Evolutionary conservation across 2,329 filamentous ascomycete genomes (phyloP), one percentile per base, ranked within the genome.

Genomic region (Xylariaceae sp.): DNA sequence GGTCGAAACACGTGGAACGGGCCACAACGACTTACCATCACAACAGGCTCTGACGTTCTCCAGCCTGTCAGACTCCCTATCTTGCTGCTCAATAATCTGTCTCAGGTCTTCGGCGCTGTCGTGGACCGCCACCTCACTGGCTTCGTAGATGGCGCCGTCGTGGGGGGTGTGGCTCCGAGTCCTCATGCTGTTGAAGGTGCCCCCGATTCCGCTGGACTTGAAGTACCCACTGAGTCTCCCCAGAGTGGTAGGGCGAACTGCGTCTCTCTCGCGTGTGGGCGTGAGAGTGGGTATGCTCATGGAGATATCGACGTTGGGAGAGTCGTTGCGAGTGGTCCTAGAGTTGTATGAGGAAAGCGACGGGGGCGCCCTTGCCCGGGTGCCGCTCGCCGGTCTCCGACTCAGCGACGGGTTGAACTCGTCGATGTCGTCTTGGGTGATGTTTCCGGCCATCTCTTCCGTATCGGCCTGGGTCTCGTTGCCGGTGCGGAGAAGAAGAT

Each of bases 41-140:
- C 92, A 98, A 65, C 92, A 98, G 39, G 90, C 89, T 55, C 92
- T 74, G 44, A 98, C 92, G 58, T 98, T 95, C 68, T 96, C 90
- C 50, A 96, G 70, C 42, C 80, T 73, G 53, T 89, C 84, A 17
- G 80, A 69, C 46, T 89, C 83, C 34, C 77, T 68, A 50, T 90
- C 82, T 53, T 88, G 80, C 42, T 75, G 70, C 60, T 90, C 84
- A 49, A 90, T 85, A 43, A 89, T 78, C 43, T 80, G 73, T 36
- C 86, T 71, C 37, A 94, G 58, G 53, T 95, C 87, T 58, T 94
- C 87, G 3, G 84, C 84, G 50, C 81, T 87, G 54, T 90, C 83
- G 43, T 81, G 77, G 12, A 77, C 75, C n/a, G 48, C 75, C 72
- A 77, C 75, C 49, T 75, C 73, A 42, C 68, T 73, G 29, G 74